These are phyloP conservation scores for Aspergillus felis DNA, from an alignment of 2,329 filamentous ascomycete species.

Conservation along the genomic window DNA sequence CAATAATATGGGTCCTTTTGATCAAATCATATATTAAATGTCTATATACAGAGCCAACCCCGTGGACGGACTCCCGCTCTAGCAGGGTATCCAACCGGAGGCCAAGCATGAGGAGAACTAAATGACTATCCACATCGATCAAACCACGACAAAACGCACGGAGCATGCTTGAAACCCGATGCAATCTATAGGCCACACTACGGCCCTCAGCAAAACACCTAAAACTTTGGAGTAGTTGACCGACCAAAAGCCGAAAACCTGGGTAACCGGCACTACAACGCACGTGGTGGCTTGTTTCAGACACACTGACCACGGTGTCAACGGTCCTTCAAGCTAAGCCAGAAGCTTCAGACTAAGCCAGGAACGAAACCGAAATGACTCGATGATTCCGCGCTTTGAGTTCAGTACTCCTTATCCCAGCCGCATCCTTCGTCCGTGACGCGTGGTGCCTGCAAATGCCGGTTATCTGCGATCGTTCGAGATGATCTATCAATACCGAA, in stretches of 20 bases:
- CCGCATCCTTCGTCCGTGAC: no score
- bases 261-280: neutral
- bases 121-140: neutral
- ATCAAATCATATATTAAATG: neutral
- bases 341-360: no score
- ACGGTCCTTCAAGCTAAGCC: neutral
- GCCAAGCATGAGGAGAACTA: neutral
- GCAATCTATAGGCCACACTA: neutral
- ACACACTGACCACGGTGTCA: neutral
- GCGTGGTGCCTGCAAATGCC: no score
- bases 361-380: no score
- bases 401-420: no score
- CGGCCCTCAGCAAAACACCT: neutral
- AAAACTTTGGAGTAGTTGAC: neutral
- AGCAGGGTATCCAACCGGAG: neutral
- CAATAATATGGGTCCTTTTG: neutral
- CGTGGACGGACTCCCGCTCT: neutral
- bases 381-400: neutral
- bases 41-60: neutral
- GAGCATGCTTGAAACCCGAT: neutral
- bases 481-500: no score
- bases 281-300: neutral
- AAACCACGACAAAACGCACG: neutral
- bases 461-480: no score
- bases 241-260: neutral